Conservation (phyloP, 2,329 filamentous ascomycete genomes). For the Blastomyces silverae region DNA sequence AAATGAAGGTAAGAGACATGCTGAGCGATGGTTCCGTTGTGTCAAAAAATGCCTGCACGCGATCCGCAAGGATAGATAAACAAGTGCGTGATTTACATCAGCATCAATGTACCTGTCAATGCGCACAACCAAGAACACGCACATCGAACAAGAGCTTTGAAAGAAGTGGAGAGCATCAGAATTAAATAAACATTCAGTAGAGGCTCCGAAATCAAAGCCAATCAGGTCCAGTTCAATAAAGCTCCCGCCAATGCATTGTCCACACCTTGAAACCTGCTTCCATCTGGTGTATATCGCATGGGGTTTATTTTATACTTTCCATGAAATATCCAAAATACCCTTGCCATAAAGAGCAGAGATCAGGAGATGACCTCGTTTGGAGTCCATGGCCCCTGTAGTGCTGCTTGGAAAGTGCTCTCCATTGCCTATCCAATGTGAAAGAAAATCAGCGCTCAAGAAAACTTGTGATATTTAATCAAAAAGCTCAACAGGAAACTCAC, state of each 20-base stretch:
- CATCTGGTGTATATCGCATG: neutral
- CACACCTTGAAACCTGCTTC: neutral
- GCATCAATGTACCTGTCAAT: neutral
- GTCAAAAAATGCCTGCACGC: neutral
- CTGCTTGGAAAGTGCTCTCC: slow-evolving; percentile 19
- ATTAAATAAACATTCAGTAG: neutral
- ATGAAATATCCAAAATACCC: slow-evolving; percentile 21
- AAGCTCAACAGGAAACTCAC: slow-evolving; percentile 13
- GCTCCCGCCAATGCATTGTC: neutral
- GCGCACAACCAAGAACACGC: neutral
- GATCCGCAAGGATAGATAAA: neutral
- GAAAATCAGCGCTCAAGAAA: neutral
- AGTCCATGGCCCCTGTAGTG: slow-evolving; percentile 20
- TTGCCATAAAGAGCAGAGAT: slow-evolving; percentile 20
- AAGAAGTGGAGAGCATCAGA: neutral
- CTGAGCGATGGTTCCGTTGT: neutral
- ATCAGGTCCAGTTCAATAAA: neutral
- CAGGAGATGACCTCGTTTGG: slow-evolving; percentile 20
- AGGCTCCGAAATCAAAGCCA: neutral
- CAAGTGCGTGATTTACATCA: neutral
- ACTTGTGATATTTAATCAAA: neutral
- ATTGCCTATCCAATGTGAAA: slow-evolving; percentile 17
- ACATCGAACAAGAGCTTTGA: neutral
- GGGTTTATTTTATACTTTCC: slow-evolving; percentile 1
- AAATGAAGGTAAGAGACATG: neutral